Base-by-base conservation (phyloP, 768 basidiomycete genomes). In the Hebeloma cylindrosporum region DNA sequence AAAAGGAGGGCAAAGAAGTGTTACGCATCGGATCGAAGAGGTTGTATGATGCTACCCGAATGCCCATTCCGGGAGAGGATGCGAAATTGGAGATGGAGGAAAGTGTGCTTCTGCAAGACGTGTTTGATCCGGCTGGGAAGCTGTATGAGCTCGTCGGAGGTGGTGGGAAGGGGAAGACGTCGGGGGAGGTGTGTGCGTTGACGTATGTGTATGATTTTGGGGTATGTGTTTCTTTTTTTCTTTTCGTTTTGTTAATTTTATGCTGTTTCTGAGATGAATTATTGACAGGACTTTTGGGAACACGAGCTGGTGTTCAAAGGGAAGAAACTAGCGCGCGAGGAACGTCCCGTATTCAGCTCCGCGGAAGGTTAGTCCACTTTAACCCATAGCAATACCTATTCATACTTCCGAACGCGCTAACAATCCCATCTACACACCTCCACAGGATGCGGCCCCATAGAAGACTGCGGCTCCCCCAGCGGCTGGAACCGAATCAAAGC, bases 401-500 rank as follows among this genome's bases (percentile, higher is more conserved):
- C n/a, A n/a, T n/a, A n/a, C n/a, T n/a, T n/a, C n/a, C n/a, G n/a
- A n/a, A n/a, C n/a, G n/a, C n/a, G n/a, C n/a, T n/a, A n/a, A n/a
- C n/a, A n/a, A n/a, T n/a, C n/a, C n/a, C n/a, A n/a, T 25, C 5
- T 21, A 43, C 6, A 26, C 11, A 18, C 11, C 11, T 16, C 8
- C 13, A 21, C 16, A 50, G 48, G 48, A 4, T 40, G 48, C 20
- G 48, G 29, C 6, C 43, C 42, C 9, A 27, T 50, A 5, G 48
- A 50, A 33, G 43, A 44, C 17, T 32, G 42, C 30, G 28, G 37
- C n/a, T 21, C 21, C 25, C 16, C 30, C 9, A 4, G 5, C 8
- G 48, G 43, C 20, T 50, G 48, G 48, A 35, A 44, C 16, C 29
- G 35, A n/a, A 21, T 50, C 18, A 50, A 45, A 30, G 28, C 16